Conservation (phyloP, 2,329 filamentous ascomycete species). For the Eurotiales sp. region DNA sequence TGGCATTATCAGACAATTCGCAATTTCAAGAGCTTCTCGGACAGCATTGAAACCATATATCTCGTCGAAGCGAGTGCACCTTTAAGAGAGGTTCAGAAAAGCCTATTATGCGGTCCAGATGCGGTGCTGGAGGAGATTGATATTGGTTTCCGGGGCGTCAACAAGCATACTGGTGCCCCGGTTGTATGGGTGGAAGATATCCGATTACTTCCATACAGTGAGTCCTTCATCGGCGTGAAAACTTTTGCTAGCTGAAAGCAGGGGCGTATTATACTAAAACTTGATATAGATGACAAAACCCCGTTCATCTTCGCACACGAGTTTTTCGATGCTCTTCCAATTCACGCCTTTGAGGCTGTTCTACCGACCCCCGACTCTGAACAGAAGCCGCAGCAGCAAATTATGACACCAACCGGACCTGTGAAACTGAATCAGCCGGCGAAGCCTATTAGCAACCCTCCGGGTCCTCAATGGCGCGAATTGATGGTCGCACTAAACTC, state of each 20-base stretch:
- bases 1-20: slow-evolving; percentile 63
- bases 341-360: slow-evolving; percentile 87
- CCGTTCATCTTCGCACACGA: slow-evolving; percentile 97
- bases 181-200: slow-evolving; percentile 90
- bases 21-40: slow-evolving; percentile 73
- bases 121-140: slow-evolving; percentile 66
- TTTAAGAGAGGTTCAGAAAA: slow-evolving; percentile 72
- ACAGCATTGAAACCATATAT: slow-evolving; percentile 80
- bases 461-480: slow-evolving; percentile 70
- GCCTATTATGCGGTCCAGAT: slow-evolving; percentile 72
- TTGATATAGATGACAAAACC: slow-evolving; percentile 60
- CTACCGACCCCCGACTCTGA: slow-evolving; percentile 42
- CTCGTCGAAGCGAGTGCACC: slow-evolving; percentile 89
- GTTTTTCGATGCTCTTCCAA: slow-evolving; percentile 96
- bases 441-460: slow-evolving; percentile 38
- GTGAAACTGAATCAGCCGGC: slow-evolving; percentile 33
- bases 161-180: slow-evolving; percentile 70
- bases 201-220: slow-evolving; percentile 70
- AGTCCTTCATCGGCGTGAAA: no score
- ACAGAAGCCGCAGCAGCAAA: slow-evolving; percentile 41
- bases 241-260: not conserved
- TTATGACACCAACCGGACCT: slow-evolving; percentile 47
- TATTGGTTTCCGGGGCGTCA: slow-evolving; percentile 67
- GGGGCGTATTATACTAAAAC: not conserved
- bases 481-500: slow-evolving; percentile 70